These are phyloP conservation scores for Aspergillus fischeri DNA, from an alignment of 2,329 filamentous ascomycete species.

Conservation along the genomic window DNA sequence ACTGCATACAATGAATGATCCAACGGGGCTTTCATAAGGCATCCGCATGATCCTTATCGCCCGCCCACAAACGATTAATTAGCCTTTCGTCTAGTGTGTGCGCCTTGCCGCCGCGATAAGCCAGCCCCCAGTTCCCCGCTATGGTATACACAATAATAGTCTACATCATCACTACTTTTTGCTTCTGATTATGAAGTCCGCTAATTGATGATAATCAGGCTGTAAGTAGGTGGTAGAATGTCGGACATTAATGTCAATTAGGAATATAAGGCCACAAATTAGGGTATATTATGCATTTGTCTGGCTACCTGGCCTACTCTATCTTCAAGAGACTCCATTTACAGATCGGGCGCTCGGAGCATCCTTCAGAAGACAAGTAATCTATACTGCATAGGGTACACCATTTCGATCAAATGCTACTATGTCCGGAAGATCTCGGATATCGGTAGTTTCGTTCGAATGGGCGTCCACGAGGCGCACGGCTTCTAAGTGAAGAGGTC, in stretches of 20 bases:
- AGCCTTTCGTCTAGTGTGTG: not conserved
- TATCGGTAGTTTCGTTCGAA: constrained; percentile 53
- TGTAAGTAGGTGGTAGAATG: no score
- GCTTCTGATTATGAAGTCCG: no score
- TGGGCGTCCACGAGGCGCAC: constrained; percentile 54
- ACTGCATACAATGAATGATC: not conserved
- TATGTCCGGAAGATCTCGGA: constrained; percentile 55
- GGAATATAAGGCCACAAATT: not conserved
- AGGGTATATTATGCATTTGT: not conserved
- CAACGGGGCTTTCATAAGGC: not conserved
- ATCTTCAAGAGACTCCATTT: not conserved
- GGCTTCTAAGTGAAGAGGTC: constrained; percentile 50
- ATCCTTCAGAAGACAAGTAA: not conserved
- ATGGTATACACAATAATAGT: no score
- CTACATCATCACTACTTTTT: no score
- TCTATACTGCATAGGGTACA: not conserved
- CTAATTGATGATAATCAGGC: no score
- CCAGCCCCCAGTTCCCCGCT: not conserved
- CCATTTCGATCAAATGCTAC: constrained; percentile 34
- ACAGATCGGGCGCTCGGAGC: not conserved
- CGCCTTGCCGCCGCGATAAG: not conserved
- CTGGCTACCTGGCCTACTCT: not conserved
- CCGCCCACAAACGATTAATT: not conserved
- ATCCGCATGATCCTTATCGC: not conserved
- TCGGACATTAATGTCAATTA: not conserved